Conservation (phyloP, 441 rosid species). For the Populus hybrid region DNA sequence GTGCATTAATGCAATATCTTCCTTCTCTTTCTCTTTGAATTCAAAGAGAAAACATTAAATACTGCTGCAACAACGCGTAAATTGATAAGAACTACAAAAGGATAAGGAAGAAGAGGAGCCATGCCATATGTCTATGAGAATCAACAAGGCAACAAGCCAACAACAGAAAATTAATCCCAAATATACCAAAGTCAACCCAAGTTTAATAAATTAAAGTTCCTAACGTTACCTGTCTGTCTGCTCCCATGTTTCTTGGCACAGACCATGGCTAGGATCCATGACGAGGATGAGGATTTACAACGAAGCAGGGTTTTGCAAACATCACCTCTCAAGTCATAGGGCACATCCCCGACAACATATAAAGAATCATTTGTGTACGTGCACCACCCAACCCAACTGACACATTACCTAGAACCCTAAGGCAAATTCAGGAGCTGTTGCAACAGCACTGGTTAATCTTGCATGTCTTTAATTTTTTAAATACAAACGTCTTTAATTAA, state of each 20-base stretch:
- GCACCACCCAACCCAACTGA: background rate
- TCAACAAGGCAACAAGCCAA: background rate
- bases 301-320: background rate
- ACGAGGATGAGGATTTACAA: background rate
- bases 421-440: background rate
- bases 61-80: background rate
- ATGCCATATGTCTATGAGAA: background rate
- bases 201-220: background rate
- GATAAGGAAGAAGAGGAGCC: slow-evolving; percentile 10
- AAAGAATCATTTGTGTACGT: background rate
- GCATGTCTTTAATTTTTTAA: background rate
- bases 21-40: background rate
- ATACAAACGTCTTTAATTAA: too few relatives aligned
- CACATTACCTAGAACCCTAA: background rate
- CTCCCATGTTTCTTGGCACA: slow-evolving; percentile 2
- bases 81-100: slow-evolving; percentile 5
- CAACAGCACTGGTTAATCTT: background rate
- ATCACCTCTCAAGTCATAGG: too few relatives aligned
- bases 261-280: slow-evolving; percentile 7
- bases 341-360: background rate
- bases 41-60: background rate
- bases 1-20: background rate
- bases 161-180: background rate
- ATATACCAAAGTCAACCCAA: background rate
- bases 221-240: slow-evolving; percentile 8